phyloP scores from a whole-genome alignment of 495 filamentous ascomycete genomes.

The Penicillium roqueforti region DNA sequence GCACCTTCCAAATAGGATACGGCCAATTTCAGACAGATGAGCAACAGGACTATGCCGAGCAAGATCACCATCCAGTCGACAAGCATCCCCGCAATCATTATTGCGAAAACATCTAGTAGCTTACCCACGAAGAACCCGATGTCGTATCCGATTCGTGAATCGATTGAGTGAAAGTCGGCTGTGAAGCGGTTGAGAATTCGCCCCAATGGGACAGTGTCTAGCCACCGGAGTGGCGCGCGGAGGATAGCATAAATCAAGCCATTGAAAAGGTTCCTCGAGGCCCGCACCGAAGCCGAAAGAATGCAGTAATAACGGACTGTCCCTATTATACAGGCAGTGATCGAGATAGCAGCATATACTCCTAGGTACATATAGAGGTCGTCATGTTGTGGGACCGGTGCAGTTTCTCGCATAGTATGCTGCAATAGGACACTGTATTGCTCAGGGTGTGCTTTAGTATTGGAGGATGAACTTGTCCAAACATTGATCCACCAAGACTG shows the following conservation, averaged over 20 bases:
- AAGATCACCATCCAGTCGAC: constrained; percentile 31
- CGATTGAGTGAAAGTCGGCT: constrained; percentile 68
- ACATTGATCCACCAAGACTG: constrained; percentile 67
- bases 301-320: constrained; percentile 55
- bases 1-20: constrained; percentile 62
- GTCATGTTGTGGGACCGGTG: constrained; percentile 6
- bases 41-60: constrained; percentile 22
- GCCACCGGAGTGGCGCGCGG: constrained; percentile 67
- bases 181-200: constrained; percentile 78
- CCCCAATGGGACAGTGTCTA: constrained; percentile 77
- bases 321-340: constrained; percentile 51
- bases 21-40: constrained; percentile 54
- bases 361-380: constrained; percentile 58
- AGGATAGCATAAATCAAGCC: constrained; percentile 61
- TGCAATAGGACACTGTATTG: constrained; percentile 16
- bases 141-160: constrained; percentile 59
- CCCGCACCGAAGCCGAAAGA: constrained; percentile 50
- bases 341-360: constrained; percentile 60
- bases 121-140: constrained; percentile 51
- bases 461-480: constrained; percentile 51
- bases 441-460: constrained; percentile 21
- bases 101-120: constrained; percentile 32
- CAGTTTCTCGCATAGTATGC: constrained; percentile 15
- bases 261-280: constrained; percentile 62
- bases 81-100: constrained; percentile 31